Evolutionary conservation across 495 filamentous ascomycete species (phyloP).

Genomic region (Daldinia childiae): DNA sequence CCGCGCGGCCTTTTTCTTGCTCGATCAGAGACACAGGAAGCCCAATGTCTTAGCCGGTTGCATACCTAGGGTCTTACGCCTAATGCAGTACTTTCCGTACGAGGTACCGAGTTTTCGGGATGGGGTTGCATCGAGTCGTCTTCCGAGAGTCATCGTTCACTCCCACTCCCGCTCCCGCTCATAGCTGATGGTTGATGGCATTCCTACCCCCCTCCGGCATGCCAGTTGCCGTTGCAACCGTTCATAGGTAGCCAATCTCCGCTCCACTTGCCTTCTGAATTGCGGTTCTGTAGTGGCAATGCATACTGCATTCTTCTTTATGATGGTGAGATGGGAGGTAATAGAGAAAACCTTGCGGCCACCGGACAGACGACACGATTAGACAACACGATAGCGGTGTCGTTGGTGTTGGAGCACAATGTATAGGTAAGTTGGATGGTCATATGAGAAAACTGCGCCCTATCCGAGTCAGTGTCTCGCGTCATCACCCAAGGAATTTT

Average conservation of each 20-base stretch:
- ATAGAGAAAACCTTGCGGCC: constrained; percentile 13
- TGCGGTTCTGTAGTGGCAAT: constrained; percentile 8
- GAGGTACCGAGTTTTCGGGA: constrained; percentile 39
- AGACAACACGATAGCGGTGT: constrained; percentile 9
- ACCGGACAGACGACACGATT: constrained; percentile 1
- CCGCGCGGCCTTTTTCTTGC: constrained; percentile 19
- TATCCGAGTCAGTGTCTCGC: constrained; percentile 15
- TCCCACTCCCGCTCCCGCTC: constrained; percentile 14
- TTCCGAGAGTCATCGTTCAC: constrained; percentile 33
- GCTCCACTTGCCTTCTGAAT: constrained; percentile 12
- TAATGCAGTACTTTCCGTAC: constrained; percentile 34
- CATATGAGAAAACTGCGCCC: constrained; percentile 15
- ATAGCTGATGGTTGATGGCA: constrained; percentile 1
- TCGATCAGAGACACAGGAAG: constrained; percentile 11
- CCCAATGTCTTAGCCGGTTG: constrained; percentile 22
- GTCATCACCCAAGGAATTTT: neutral
- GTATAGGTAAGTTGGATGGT: neutral
- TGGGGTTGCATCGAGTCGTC: constrained; percentile 25
- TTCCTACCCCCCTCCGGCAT: constrained; percentile 21
- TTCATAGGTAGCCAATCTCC: constrained; percentile 23
- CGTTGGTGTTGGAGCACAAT: constrained; percentile 1
- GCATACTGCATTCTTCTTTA: neutral
- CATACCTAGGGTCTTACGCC: constrained; percentile 24
- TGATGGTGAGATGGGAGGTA: constrained; percentile 8
- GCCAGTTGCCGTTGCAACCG: constrained; percentile 30